Evolutionary conservation across 202 grass and related monocot genomes (phyloP), one percentile per base, ranked within the genome.

Genomic region (Carex arenaria): DNA sequence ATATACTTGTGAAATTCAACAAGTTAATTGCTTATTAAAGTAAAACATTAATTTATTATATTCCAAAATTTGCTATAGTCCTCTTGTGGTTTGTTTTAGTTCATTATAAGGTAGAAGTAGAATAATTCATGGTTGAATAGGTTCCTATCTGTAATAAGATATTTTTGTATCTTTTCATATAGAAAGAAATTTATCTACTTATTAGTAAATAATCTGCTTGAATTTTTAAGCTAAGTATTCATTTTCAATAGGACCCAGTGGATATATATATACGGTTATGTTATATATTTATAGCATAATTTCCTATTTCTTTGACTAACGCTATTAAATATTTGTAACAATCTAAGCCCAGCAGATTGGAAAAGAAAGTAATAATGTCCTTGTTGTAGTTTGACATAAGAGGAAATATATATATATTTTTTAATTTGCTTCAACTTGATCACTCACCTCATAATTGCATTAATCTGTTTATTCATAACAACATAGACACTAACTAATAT

Each of bases 381-480:
- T 68, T 68, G 4, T 55, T 49, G 62, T 68, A 66, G 30, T 82
- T 68, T 82, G 28, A 68, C 56, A 8, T 32, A 45, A 55, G 22
- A 3, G 19, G 26, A 52, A 42, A 42, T 7, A 42, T 36, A 20
- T 31, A 53, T 26, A 5, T 43, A 22, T 4, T n/a, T 82, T 82
- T 28, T 53, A 2, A 67, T 52, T 67, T 82, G 34, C 61, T 54
- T 82, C 40, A 82, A 82, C 40, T 67, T 26, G 26, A 26, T 82
- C 79, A 82, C 56, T 67, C 67, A 19, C 79, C 22, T 82, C 61
- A 49, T 82, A 38, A 65, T 82, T 82, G 40, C 38, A 5, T 67
- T 7, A 42, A 7, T 7, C 40, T 43, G 42, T 61, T 64, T 63
- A 38, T 80, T 64, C 64, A 17, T 14, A 80, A 80, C 34, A 80